Evolutionary conservation across 495 filamentous ascomycete genomes (phyloP).

Genomic region (Xylaria longipes): DNA sequence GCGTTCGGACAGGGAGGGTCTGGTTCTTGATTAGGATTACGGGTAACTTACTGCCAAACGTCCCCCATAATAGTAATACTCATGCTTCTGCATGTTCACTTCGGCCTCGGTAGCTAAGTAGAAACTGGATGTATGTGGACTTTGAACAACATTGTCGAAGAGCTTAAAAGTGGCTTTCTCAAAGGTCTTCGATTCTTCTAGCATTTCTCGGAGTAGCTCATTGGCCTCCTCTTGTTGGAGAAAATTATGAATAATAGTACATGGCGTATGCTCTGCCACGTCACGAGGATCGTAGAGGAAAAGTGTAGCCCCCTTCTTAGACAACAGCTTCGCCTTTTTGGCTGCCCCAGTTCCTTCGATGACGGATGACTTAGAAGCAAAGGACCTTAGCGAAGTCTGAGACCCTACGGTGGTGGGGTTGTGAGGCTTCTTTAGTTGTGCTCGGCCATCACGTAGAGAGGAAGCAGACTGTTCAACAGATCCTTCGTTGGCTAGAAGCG

Average conservation of each 20-base stretch:
- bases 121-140: conserved; percentile 79
- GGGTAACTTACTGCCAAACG: conserved; percentile 58
- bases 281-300: conserved; percentile 82
- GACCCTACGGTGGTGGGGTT: conserved; percentile 45
- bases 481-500: conserved; percentile 77
- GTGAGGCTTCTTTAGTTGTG: conserved; percentile 40
- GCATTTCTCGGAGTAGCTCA: conserved; percentile 73
- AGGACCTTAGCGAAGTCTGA: conserved; percentile 65
- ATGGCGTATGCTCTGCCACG: conserved; percentile 80
- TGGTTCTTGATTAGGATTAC: not conserved
- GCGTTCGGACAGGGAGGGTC: not conserved
- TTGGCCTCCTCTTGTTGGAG: conserved; percentile 74
- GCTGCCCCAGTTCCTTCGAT: conserved; percentile 39
- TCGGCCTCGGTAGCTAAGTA: conserved; percentile 77
- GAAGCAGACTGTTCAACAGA: conserved; percentile 69
- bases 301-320: conserved; percentile 80
- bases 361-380: conserved; percentile 48
- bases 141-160: conserved; percentile 83
- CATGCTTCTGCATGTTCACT: conserved; percentile 66
- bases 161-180: conserved; percentile 76
- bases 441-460: conserved; percentile 49
- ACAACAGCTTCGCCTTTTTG: conserved; percentile 58
- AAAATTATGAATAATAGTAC: conserved; percentile 91
- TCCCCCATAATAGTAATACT: conserved; percentile 85
- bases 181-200: conserved; percentile 79